Conservation (phyloP, 345 rosid species). For the Camelina neglecta region DNA sequence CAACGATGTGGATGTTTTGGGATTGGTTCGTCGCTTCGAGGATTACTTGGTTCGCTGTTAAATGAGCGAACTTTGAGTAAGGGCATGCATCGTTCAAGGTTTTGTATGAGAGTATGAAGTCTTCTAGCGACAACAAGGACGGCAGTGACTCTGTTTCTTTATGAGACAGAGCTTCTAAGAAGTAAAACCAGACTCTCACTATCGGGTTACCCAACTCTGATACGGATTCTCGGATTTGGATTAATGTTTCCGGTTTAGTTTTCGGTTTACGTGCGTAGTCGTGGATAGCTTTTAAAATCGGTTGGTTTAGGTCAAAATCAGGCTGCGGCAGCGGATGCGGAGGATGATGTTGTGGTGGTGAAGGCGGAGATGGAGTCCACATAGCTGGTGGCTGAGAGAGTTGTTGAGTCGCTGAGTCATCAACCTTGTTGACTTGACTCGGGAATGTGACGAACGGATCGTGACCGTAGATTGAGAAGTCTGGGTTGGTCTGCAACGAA, state of each 20-base stretch:
- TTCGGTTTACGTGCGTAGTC: conserved; percentile 68
- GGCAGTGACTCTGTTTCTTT: conserved; percentile 30
- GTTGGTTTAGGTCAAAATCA: conserved; percentile 55
- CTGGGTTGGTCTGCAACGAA: conserved; percentile 55
- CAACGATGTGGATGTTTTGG: conserved; percentile 81
- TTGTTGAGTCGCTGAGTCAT: conserved; percentile 25
- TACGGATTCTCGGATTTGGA: conserved; percentile 55
- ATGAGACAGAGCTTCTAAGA: conserved; percentile 60
- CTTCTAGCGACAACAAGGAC: conserved; percentile 53
- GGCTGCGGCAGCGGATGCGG: conserved; percentile 24
- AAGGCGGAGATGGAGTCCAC: conserved; percentile 50
- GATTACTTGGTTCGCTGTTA: conserved; percentile 92
- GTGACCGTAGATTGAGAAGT: conserved; percentile 58
- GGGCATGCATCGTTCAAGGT: conserved; percentile 93
- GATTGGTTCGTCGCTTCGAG: conserved; percentile 79
- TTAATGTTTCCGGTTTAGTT: conserved; percentile 57
- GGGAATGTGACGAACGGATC: conserved; percentile 65
- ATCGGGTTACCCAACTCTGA: conserved; percentile 67
- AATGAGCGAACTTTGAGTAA: conserved; percentile 83
- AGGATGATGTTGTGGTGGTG: conserved; percentile 43
- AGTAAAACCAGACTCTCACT: conserved; percentile 77
- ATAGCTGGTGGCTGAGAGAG: conserved; percentile 34
- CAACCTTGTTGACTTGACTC: conserved; percentile 57
- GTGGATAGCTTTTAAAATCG: conserved; percentile 58
- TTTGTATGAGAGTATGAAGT: conserved; percentile 69